Evolutionary conservation across 495 filamentous ascomycete species (phyloP), one percentile per base, ranked within the genome.

Genomic region (Penicillium flavigenum): DNA sequence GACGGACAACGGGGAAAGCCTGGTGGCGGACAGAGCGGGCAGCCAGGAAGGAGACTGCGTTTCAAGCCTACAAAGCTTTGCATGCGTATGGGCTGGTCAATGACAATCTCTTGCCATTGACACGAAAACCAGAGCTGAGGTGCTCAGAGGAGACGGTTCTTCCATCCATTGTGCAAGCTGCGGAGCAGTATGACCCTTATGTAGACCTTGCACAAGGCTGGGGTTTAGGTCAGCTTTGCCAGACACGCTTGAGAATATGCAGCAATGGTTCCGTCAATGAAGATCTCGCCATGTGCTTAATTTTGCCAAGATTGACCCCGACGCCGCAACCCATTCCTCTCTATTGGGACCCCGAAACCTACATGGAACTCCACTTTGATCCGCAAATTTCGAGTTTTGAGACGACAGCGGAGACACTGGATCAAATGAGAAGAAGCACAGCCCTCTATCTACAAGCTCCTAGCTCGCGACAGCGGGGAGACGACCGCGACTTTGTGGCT

Each of bases 21-120:
- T 57, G 67, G 46, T 97, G 92, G 91, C 66, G 58, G 5, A 88
- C 87, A 1, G 90, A 96, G 67, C 83, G 79, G 39, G 85, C 79
- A 49, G 93, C 94, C 5, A 84, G 77, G 59, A 89, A 87, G 59
- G 94, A 97, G 65, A 87, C 90, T 3, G 89, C 91, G 0, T 94
- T 96, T 51, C 81, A 90, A 63, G 89, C 92, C 12, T 96, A 93
- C 64, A 71, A 80, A 26, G 79, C 78, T 3, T 78, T 98, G 0
- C 84, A 91, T 63, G 56, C 82, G 34, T 85, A 81, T 41, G 86
- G 87, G 0, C 73, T 96, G 22, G 71, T 97, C 20, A 91, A 92
- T 49, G 82, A 96, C 42, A 83, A 96, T 59, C 76, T 97, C 1
- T 75, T 96, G 53, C 93, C 94, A 1, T 32, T 72, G 49, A 69